phyloP scores from a whole-genome alignment of 257 asterid species.

The Solanum boliviense region DNA sequence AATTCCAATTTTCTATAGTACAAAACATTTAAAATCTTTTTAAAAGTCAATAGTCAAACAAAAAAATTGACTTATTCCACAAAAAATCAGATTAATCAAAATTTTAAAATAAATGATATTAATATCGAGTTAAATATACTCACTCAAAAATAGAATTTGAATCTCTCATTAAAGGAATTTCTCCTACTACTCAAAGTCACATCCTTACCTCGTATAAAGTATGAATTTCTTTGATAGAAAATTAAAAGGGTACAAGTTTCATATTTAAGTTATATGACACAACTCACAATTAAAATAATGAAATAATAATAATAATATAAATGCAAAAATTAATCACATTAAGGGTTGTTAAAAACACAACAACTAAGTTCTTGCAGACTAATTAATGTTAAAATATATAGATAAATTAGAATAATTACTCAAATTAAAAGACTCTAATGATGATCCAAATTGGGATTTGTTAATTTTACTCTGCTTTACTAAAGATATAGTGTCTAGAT shows the following conservation, averaged over 20 bases:
- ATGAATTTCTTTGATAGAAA: not conserved
- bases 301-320: too few species aligned
- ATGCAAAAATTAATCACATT: not conserved
- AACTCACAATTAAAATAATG: not conserved
- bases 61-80: too few species aligned
- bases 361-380: not conserved
- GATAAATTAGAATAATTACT: not conserved
- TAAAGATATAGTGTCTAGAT: not conserved
- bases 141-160: too few species aligned
- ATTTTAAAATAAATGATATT: too few species aligned
- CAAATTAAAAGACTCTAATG: not conserved
- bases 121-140: too few species aligned
- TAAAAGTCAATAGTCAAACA: too few species aligned
- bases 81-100: too few species aligned
- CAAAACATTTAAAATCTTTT: too few species aligned
- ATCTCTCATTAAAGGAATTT: too few species aligned
- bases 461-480: not conserved
- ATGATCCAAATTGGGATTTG: not conserved
- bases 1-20: too few species aligned
- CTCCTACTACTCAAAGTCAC: too few species aligned
- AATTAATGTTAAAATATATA: not conserved
- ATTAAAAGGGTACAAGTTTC: not conserved
- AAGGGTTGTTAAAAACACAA: not conserved
- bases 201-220: too few species aligned
- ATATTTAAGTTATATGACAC: not conserved